Base-by-base conservation (phyloP, 106 monocot genomes). In the Gastrodia elata region DNA sequence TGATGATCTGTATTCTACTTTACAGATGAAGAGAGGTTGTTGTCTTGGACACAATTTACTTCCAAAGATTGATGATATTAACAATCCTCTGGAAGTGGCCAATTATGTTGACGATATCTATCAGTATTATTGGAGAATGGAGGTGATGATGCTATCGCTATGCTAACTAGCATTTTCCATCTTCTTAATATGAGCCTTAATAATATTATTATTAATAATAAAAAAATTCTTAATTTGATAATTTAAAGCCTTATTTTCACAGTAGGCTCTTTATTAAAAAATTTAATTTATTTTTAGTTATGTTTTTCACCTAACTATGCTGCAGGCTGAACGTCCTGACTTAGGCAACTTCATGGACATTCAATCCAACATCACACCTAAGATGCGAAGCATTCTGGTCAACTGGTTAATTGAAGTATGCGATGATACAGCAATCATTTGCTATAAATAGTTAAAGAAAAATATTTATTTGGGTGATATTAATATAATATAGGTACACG, bases 391-490 rank as follows among this genome's bases (percentile, higher is more conserved):
- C 71, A 65, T 86, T 61, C 56, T 86, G 14, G 70, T 86, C 38
- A 80, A 86, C 79, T 86, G 86, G 83, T 64, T 86, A 71, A 82
- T 86, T 65, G 86, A 86, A 67, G 86, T 86, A 82, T 68, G 36
- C 48, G 38, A 49, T 64, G 37, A 36, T 69, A 35, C 37, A 27
- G 25, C 13, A 22, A 64, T 68, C 73, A 33, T 44, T 67, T 65
- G 4, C 2, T 26, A 22, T 36, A 36, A 18, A 38, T 67, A 16
- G 0, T 9, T 16, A 13, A 64, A 30, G 27, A 10, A 64, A 14
- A 5, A 35, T 36, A 30, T 22, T 16, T 20, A 4, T 32, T 26
- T 27, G 43, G 48, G 15, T 3, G 30, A 39, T 68, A 39, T 68
- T 80, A 34, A 68, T 22, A 6, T 34, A 64, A 38, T 67, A 8